These are phyloP conservation scores for Trichoderma citrinoviride DNA, from an alignment of 2,329 filamentous ascomycete species.

Conservation along the genomic window DNA sequence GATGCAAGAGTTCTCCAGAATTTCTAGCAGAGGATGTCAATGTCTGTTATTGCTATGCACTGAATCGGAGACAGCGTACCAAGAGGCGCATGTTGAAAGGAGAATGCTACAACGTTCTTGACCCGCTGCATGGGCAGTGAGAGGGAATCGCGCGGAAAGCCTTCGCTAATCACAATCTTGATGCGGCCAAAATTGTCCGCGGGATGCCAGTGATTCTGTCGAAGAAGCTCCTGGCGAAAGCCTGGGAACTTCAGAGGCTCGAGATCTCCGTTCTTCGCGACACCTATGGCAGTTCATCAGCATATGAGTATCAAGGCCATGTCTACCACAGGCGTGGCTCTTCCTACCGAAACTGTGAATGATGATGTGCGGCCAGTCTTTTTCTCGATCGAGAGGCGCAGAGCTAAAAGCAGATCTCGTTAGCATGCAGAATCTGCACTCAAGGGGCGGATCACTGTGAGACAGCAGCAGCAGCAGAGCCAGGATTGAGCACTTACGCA, in stretches of 20 bases:
- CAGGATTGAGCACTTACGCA: slow-evolving; percentile 45
- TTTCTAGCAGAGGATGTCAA: slow-evolving; percentile 41
- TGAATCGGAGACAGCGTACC: slow-evolving; percentile 45
- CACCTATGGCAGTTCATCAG: slow-evolving; percentile 35
- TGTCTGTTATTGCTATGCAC: not conserved
- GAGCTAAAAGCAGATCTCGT: slow-evolving; percentile 41
- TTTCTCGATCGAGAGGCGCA: slow-evolving; percentile 51
- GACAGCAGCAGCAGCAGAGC: not conserved
- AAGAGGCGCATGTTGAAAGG: slow-evolving; percentile 80
- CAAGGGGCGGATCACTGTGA: no score
- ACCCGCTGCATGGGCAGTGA: slow-evolving; percentile 60
- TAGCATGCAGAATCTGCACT: not conserved
- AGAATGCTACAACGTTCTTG: slow-evolving; percentile 73
- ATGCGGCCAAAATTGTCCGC: slow-evolving; percentile 71
- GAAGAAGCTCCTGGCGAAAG: slow-evolving; percentile 67
- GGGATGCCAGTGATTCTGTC: slow-evolving; percentile 69
- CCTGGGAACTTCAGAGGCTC: slow-evolving; percentile 67
- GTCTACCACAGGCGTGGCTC: not conserved
- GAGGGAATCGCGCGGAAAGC: slow-evolving; percentile 56
- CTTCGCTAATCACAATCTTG: slow-evolving; percentile 73
- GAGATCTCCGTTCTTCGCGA: slow-evolving; percentile 56
- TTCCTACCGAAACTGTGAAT: slow-evolving; percentile 43
- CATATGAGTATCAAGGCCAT: not conserved
- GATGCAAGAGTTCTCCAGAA: slow-evolving; percentile 70
- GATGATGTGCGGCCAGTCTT: slow-evolving; percentile 51